Percentiles rank a stretch among this genome's conserved stretches.
These are phyloP conservation scores for Parsonsia alboflavescens DNA, from an alignment of 257 asterid species.

Conservation along the genomic window DNA sequence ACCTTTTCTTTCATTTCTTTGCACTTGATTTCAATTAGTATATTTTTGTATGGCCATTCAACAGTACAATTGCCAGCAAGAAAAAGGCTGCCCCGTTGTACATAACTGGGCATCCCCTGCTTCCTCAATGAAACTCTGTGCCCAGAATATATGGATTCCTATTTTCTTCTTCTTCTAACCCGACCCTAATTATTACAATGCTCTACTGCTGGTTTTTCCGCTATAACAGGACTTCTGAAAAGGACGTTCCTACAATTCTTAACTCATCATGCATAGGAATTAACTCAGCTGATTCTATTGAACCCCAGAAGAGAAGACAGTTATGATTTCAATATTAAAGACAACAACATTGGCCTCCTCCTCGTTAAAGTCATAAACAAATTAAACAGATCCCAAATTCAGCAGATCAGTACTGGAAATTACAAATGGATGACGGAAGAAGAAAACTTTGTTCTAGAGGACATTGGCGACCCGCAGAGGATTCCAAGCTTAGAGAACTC, in stretches of 20 bases:
- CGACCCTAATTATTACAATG: not conserved
- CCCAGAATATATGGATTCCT: not conserved
- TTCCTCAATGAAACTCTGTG: not conserved
- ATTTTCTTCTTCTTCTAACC: not conserved
- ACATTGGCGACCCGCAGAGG: slow-evolving; percentile 63
- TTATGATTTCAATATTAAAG: too few relatives aligned
- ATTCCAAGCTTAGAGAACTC: slow-evolving; percentile 42
- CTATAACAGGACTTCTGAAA: not conserved
- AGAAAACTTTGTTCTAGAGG: slow-evolving; percentile 31
- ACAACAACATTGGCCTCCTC: not conserved
- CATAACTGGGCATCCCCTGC: not conserved
- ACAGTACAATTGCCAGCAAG: not conserved
- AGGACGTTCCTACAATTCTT: not conserved
- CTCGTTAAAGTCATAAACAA: not conserved
- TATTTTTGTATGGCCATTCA: not conserved
- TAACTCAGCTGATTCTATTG: not conserved
- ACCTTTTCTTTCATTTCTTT: not conserved
- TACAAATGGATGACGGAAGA: not conserved
- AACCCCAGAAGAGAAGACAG: too few relatives aligned
- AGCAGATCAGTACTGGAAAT: not conserved
- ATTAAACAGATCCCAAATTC: not conserved
- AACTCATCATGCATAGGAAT: not conserved
- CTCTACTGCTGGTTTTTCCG: not conserved
- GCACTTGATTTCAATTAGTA: too few relatives aligned
- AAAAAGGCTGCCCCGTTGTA: not conserved